Percentiles rank a stretch among this genome's conserved stretches.
Conservation (phyloP, 2,329 filamentous ascomycete species). For the Exophiala xenobiotica region DNA sequence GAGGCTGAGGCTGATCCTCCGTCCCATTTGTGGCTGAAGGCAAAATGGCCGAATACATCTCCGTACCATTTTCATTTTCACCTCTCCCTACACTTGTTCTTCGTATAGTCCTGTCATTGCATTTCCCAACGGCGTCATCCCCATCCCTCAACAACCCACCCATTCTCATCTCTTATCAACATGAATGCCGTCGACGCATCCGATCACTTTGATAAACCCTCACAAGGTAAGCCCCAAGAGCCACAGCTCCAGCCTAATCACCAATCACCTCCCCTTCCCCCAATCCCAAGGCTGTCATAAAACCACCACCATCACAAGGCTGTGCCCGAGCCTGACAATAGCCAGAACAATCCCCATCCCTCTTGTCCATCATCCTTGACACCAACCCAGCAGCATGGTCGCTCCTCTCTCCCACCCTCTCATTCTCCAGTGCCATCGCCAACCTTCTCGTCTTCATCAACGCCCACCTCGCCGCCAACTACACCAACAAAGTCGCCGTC, state of each 20-base stretch:
- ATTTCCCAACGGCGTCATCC: neutral
- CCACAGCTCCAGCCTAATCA: too few relatives aligned
- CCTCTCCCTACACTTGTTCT: too few relatives aligned
- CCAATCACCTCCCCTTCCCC: constrained; percentile 17
- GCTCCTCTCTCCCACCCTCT: constrained; percentile 68
- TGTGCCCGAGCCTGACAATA: constrained; percentile 5
- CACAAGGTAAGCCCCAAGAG: constrained; percentile 40
- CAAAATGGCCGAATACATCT: too few relatives aligned
- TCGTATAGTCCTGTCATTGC: neutral
- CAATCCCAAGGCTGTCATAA: constrained; percentile 4
- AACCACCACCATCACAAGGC: constrained; percentile 3
- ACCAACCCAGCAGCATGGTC: constrained; percentile 96
- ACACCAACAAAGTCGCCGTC: constrained; percentile 87
- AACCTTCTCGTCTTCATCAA: constrained; percentile 95
- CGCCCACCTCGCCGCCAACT: constrained; percentile 90
- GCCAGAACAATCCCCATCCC: constrained; percentile 66
- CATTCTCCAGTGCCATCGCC: constrained; percentile 80
- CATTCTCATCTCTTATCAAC: constrained; percentile 27
- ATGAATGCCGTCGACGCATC: constrained; percentile 68
- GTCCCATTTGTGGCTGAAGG: too few relatives aligned
- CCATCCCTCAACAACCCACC: constrained; percentile 3
- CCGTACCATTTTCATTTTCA: too few relatives aligned
- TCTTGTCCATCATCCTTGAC: constrained; percentile 88
- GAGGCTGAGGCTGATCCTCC: too few relatives aligned
- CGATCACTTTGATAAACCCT: constrained; percentile 52